Conservation (phyloP, 2,329 filamentous ascomycete genomes). For the Fusarium kyushuense region DNA sequence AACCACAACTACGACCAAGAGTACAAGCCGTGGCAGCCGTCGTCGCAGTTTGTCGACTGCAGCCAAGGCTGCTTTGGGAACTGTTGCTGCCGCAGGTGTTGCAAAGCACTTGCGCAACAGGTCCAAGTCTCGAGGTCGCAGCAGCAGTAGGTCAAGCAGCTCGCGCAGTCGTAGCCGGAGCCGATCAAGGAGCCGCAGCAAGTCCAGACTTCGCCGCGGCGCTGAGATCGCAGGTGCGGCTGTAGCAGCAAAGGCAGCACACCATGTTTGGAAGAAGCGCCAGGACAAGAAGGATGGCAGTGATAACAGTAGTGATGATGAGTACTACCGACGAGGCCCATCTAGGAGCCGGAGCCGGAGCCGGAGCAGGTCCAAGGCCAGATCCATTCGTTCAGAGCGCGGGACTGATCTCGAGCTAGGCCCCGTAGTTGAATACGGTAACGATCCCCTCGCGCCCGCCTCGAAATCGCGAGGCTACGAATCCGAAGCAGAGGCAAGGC, state of each 20-base stretch:
- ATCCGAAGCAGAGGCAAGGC: constrained; percentile 61
- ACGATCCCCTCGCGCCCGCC: constrained; percentile 64
- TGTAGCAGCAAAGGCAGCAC: constrained; percentile 69
- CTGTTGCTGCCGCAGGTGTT: constrained; percentile 68
- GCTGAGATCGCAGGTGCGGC: constrained; percentile 72
- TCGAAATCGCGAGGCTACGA: constrained; percentile 58
- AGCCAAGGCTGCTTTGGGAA: constrained; percentile 70
- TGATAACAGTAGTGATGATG: constrained; percentile 52
- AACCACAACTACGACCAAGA: constrained; percentile 54
- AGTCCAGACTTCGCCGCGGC: constrained; percentile 63
- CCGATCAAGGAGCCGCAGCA: constrained; percentile 54
- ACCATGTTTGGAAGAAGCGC: constrained; percentile 70
- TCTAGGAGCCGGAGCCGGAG: constrained; percentile 54
- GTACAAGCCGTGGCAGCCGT: constrained; percentile 51
- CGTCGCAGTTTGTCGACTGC: constrained; percentile 61
- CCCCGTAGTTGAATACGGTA: constrained; percentile 73
- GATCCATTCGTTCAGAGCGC: constrained; percentile 63
- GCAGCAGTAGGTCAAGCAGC: constrained; percentile 42
- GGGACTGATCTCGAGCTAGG: constrained; percentile 75
- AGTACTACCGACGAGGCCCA: constrained; percentile 53
- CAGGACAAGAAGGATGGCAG: constrained; percentile 69
- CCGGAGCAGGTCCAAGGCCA: constrained; percentile 65
- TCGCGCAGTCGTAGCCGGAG: constrained; percentile 33
- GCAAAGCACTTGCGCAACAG: constrained; percentile 69
- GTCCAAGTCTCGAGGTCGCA: constrained; percentile 56